Conservation (phyloP, 192 early-diverging fungal genomes). For the Fimicolochytrium jonesii region DNA sequence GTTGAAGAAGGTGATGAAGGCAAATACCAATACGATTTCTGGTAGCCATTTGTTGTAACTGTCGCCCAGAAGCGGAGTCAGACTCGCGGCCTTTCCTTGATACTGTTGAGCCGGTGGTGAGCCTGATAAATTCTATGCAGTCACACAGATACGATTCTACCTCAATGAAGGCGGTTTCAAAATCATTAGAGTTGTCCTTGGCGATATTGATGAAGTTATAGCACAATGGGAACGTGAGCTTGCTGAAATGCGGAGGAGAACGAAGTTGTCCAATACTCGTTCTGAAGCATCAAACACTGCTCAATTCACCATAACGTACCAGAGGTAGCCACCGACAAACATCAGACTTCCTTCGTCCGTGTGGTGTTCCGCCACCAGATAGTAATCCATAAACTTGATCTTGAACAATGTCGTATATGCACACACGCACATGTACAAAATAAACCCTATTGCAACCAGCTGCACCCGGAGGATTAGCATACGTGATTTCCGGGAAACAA, state of each 20-base stretch:
- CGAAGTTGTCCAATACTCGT: too few relatives aligned
- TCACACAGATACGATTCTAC: too few relatives aligned
- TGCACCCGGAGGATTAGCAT: conserved; percentile 22
- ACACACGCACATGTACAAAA: conserved; percentile 89
- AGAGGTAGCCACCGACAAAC: conserved; percentile 91
- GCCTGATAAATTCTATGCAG: neutral
- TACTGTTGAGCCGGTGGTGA: conserved; percentile 32
- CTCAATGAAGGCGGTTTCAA: too few relatives aligned
- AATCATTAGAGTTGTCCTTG: conserved; percentile 32
- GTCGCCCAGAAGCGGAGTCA: conserved; percentile 87
- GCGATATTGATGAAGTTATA: conserved; percentile 90
- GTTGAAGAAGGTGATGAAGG: conserved; percentile 71
- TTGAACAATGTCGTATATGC: conserved; percentile 90
- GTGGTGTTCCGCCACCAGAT: conserved; percentile 90
- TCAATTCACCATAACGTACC: conserved; percentile 37
- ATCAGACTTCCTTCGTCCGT: conserved; percentile 87
- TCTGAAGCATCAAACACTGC: neutral
- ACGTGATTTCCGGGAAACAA: neutral
- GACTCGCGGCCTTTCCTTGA: conserved; percentile 61
- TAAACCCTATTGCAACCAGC: conserved; percentile 67
- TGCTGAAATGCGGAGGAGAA: conserved; percentile 19
- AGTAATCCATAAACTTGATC: conserved; percentile 83
- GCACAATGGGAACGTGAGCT: conserved; percentile 72
- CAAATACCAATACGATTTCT: conserved; percentile 76
- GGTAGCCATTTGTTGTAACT: conserved; percentile 86